Base-by-base conservation (phyloP, 139 green algal species). In the Deuterostichococcus epilithicus region DNA sequence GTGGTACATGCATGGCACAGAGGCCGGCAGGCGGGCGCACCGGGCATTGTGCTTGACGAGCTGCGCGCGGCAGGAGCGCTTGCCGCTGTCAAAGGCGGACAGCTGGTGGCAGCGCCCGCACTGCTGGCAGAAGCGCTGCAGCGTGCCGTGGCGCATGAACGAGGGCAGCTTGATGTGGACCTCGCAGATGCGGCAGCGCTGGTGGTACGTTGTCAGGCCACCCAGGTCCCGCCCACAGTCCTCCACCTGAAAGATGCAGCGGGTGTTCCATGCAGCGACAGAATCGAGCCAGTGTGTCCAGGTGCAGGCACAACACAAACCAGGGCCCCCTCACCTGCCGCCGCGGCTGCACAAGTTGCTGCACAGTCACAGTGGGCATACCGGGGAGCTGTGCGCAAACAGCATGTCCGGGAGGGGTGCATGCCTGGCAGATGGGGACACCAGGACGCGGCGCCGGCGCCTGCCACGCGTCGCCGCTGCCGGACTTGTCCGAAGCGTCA, bases 71-170 rank as follows among this genome's bases (percentile, higher is more conserved):
- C 92, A 97, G 79, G 78, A 88, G 80, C 88, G 89, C 67, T 88
- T 84, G 44, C 80, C 81, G 37, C 86, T 85, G 68, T 97, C 92
- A 76, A 96, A 97, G n/a, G 90, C 87, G 0, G 74, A 72, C 33
- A 95, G 83, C 52, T 90, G 81, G 47, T 97, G 92, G 75, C 94
- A 94, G 63, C 91, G 86, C 18, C 89, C 89, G 75, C 90, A 95
- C 84, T 93, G 90, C 82, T 95, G 91, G 80, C 91, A 95, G 85
- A 95, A 95, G 70, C 89, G 88, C 82, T 92, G 84, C 80, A 88
- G 73, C 1, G 82, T 77, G 33, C 86, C 84, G 33, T 85, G 80
- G 76, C 88, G 86, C 75, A 90, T 68, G 5, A 92, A 86, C 70
- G 85, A 73, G 30, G 85, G 85, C 71, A 88, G 81, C 80, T 87